Base-by-base conservation (phyloP, 2,329 filamentous ascomycete genomes). In the Aspergillus hortae region DNA sequence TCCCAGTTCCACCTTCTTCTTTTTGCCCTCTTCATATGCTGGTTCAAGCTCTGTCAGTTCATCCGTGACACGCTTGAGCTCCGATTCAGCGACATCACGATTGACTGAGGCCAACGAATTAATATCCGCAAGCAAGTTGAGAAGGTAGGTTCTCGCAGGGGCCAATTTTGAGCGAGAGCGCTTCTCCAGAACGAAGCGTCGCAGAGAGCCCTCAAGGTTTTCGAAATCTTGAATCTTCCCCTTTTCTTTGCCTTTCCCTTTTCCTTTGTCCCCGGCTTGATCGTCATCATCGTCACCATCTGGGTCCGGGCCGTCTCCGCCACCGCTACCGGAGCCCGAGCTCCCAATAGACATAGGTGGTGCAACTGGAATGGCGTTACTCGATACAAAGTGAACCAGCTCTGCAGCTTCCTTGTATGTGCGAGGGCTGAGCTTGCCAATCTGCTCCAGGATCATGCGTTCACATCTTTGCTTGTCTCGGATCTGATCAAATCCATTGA, bases 331-430 rank as follows among this genome's bases (percentile, higher is more conserved):
- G 32, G 79, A 80, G 35, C 77, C 68, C 42, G 67, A 64, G 25
- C 65, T 61, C 23, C 60, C 78, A n/a, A 80, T 77, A 3, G 80
- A 76, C 14, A 82, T 78, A 0, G 81, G 72, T 9, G 84, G 81
- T 1, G 79, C 80, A 49, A 89, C 86, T 0, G 92, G 92, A 53
- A 99, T 89, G 3, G 92, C 92, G 68, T 96, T 96, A 67, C 92
- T 97, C 2, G 94, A 97, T 2, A 99, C 94, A 61, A 99, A 99
- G 68, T 99, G 94, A 3, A 99, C 94, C 6, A 99, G 79, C 66
- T 99, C 94, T 2, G 86, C 82, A 0, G 91, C 87, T 66, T 99
- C 94, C 68, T 97, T 97, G 78, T 86, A 88, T 0, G 94, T 99
- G 47, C 87, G 86, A 2, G 92, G 94, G 66, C 92, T 97, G n/a